Percentiles rank a stretch among this genome's conserved stretches.
Conservation (phyloP, 1,284 basidiomycete genomes). For the Pascua guehoae region DNA sequence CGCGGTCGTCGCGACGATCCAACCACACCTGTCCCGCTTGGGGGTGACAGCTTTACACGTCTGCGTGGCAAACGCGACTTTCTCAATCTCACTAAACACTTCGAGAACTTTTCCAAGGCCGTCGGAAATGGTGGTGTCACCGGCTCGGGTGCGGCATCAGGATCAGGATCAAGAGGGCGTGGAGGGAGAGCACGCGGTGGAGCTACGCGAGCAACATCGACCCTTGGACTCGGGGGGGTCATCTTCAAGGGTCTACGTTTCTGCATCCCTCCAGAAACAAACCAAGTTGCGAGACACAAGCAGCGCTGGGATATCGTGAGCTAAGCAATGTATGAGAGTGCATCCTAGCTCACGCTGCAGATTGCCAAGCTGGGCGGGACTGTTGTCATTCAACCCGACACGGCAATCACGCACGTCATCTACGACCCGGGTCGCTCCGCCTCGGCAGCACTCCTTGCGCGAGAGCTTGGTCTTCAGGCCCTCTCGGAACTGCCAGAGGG, state of each 20-base stretch:
- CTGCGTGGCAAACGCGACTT: conserved; percentile 23
- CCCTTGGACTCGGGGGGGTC: conserved; percentile 12
- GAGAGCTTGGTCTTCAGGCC: conserved; percentile 28
- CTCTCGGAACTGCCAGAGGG: conserved; percentile 36
- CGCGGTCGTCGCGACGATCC: conserved; percentile 25
- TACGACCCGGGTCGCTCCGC: conserved; percentile 27
- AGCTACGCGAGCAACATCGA: not conserved
- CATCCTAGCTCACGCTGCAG: conserved; percentile 13
- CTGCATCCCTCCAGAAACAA: conserved; percentile 32
- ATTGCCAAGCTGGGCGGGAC: conserved; percentile 33
- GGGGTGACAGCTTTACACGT: conserved; percentile 12
- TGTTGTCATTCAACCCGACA: conserved; percentile 37
- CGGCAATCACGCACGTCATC: conserved; percentile 42
- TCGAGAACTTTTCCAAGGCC: conserved; percentile 22
- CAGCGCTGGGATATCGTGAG: conserved; percentile 33
- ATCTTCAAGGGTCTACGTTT: conserved; percentile 37
- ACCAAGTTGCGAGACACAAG: conserved; percentile 24
- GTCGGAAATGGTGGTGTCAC: conserved; percentile 7
- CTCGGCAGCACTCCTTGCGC: conserved; percentile 16
- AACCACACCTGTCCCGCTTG: conserved; percentile 30
- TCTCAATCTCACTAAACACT: conserved; percentile 29
- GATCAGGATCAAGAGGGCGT: conserved; percentile 2
- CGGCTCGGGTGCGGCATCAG: not conserved
- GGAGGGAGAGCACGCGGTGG: conserved; percentile 7
- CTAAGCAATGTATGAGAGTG: not conserved